Conservation (phyloP, 305 asterid genomes). For the Ajuga reptans region DNA sequence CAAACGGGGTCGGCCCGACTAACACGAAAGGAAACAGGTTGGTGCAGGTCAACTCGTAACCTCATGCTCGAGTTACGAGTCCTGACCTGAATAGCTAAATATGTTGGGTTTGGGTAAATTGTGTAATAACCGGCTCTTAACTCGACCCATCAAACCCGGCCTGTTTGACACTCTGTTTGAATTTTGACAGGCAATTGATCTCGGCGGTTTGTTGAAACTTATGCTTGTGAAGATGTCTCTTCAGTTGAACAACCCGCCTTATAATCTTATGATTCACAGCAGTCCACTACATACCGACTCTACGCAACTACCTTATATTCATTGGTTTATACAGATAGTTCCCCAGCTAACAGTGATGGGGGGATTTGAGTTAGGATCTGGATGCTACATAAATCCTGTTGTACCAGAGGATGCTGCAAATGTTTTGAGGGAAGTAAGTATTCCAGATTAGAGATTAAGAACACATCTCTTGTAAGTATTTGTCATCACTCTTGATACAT, state of each 20-base stretch:
- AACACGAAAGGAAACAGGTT: no score
- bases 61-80: no score
- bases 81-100: no score
- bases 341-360: conserved; percentile 69
- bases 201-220: conserved; percentile 70
- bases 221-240: conserved; percentile 56
- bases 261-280: conserved; percentile 65
- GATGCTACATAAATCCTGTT: conserved; percentile 86
- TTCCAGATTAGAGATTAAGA: conserved; percentile 21
- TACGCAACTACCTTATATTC: conserved; percentile 38
- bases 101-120: no score
- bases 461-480: background rate
- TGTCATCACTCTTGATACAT: background rate
- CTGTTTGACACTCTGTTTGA: no score
- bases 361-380: conserved; percentile 77
- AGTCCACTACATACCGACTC: conserved; percentile 48
- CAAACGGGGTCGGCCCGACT: no score
- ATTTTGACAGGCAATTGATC: conserved; percentile 60
- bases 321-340: conserved; percentile 86
- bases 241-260: conserved; percentile 84
- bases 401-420: conserved; percentile 92
- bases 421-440: conserved; percentile 53
- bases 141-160: no score
- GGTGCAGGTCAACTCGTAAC: no score
- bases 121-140: no score